Evolutionary conservation across 23 red algal species (phyloP).

Genomic region (Gracilaria gracilis): DNA sequence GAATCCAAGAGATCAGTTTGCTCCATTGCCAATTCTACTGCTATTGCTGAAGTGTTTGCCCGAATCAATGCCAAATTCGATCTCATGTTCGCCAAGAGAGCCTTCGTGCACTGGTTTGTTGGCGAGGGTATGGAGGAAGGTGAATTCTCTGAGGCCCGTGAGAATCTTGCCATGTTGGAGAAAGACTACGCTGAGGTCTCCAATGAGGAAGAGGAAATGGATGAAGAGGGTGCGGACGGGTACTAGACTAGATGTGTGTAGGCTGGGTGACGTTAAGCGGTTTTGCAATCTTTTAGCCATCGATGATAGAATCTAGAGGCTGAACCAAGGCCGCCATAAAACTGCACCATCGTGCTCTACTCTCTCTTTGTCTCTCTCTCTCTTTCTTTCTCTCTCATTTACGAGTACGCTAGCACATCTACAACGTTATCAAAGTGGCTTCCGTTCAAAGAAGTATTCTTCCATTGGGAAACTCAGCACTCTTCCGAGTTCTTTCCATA

Average conservation of each 20-base stretch:
- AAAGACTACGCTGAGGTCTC: constrained; percentile 97
- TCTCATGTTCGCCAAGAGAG: constrained; percentile 96
- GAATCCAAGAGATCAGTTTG: constrained; percentile 91
- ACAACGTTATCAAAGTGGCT: no score
- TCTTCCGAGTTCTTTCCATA: no score
- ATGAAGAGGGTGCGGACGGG: constrained; percentile 72
- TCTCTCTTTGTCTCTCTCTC: no score
- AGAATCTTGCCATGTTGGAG: constrained; percentile 93
- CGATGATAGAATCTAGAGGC: background rate
- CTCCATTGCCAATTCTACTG: constrained; percentile 97
- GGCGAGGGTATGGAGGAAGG: constrained; percentile 99
- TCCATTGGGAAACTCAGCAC: no score
- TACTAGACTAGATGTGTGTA: constrained; percentile 4
- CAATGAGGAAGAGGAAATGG: constrained; percentile 83
- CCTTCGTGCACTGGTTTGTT: constrained; percentile 99
- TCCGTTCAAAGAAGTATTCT: no score
- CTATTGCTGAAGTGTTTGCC: constrained; percentile 98
- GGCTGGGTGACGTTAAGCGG: background rate
- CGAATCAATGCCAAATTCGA: constrained; percentile 99
- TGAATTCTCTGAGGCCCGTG: constrained; percentile 98
- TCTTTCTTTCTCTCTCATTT: no score
- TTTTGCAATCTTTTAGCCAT: constrained; percentile 24
- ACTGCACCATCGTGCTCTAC: background rate
- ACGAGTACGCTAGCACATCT: no score
- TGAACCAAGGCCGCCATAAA: constrained; percentile 5